phyloP scores from a whole-genome alignment of 2,329 filamentous ascomycete genomes.

The Colletotrichum lindemuthianum region DNA sequence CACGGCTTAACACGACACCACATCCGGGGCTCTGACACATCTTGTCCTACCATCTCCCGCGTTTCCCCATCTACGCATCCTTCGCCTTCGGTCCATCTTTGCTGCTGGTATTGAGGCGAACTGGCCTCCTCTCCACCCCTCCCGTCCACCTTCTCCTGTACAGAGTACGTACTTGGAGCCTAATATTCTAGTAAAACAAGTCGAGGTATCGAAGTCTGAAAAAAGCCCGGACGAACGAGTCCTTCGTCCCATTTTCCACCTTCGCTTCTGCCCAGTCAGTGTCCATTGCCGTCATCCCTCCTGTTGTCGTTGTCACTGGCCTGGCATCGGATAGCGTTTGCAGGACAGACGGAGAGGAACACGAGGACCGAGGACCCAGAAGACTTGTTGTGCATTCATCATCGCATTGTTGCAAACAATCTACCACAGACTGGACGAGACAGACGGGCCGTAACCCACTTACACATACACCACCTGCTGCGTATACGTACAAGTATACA shows the following conservation, averaged over 20 bases:
- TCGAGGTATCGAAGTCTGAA: slow-evolving; percentile 23
- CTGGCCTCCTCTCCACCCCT: neutral
- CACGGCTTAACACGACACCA: neutral
- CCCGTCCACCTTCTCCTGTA: neutral
- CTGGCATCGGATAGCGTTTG: slow-evolving; percentile 29
- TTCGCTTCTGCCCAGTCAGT: slow-evolving; percentile 21
- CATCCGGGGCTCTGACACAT: slow-evolving; percentile 29
- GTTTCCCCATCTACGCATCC: slow-evolving; percentile 27
- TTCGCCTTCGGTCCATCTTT: slow-evolving; percentile 26
- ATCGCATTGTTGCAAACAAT: slow-evolving; percentile 24
- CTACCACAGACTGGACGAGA: slow-evolving; percentile 26
- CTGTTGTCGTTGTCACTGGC: slow-evolving; percentile 16
- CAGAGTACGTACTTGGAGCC: slow-evolving; percentile 2
- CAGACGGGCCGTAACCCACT: slow-evolving; percentile 20
- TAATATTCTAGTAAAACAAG: neutral
- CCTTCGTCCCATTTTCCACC: slow-evolving; percentile 28
- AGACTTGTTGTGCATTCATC: neutral
- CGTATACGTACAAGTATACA: neutral
- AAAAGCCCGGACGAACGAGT: slow-evolving; percentile 30
- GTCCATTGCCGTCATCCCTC: slow-evolving; percentile 1
- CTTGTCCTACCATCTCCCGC: slow-evolving; percentile 29
- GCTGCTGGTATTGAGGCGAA: neutral
- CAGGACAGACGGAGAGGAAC: slow-evolving; percentile 5
- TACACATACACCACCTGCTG: neutral
- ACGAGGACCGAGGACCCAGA: neutral